Evolutionary conservation across 2,329 filamentous ascomycete species (phyloP), one percentile per base, ranked within the genome.

Genomic region (Trichoderma harzianum): DNA sequence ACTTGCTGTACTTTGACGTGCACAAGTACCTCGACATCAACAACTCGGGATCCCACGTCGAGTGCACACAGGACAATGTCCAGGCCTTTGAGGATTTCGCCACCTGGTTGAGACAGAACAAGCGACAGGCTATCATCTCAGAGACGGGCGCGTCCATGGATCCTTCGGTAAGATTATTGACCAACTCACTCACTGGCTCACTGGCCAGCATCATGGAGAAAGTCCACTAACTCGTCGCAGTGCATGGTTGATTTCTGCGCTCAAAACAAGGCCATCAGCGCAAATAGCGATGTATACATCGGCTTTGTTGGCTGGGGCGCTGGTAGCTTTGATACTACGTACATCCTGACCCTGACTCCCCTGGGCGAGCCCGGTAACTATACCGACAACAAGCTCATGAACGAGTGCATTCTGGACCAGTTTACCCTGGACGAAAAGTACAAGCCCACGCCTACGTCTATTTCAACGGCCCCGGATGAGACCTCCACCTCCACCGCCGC

Each of bases 1-100:
- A 86, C 67, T 85, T 85, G 66, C 79, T 92, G n/a, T 79, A 89
- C 12, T 82, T 90, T 34, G 88, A 90, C 74, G 81, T 90, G 12
- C 88, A 90, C 79, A 86, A 89, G 78, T 90, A 90, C 76, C 83
- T 90, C 5, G 88, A 90, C 75, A 81, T 79, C 24, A 86, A 89
- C 79, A 86, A 87, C 79, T 86, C 84, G 8, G 89, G 88, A 47
- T 86, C 84, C 0, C 79, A 86, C 73, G 74, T 79, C 5, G 80
- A 85, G 69, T 90, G 88, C 78, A 84, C 84, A 1, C 87, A 84
- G 3, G 83, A 90, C 75, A 87, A 88, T 60, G 79, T 86, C 3
- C 82, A 81, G 47, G 84, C 81, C 3, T 87, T 89, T 76, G 78
- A 78, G 24, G 80, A 80, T 0, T 78, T 89, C 1, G 85, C 86